phyloP scores from a whole-genome alignment of 1,284 basidiomycete genomes.

The Leccinum solheimii region DNA sequence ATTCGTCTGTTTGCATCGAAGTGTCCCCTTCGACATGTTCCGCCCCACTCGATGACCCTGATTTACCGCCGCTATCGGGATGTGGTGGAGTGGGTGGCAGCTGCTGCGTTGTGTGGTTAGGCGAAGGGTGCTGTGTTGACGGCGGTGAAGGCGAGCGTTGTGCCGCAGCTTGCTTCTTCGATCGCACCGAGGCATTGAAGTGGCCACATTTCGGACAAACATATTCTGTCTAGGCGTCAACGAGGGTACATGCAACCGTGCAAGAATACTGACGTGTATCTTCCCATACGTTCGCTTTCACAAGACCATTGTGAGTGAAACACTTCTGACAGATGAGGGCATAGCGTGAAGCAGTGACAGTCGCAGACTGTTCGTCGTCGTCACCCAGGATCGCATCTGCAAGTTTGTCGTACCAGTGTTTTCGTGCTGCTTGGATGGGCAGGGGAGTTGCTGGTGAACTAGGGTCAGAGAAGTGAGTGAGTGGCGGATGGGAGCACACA shows the following conservation, averaged over 20 bases:
- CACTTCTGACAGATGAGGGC: constrained; percentile 95
- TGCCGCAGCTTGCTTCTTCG: constrained; percentile 33
- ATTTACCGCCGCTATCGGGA: neutral
- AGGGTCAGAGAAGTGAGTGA: constrained; percentile 11
- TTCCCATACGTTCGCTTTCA: constrained; percentile 87
- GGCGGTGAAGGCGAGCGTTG: constrained; percentile 33
- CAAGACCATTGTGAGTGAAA: constrained; percentile 92
- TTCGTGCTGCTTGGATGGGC: constrained; percentile 59
- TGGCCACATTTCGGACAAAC: constrained; percentile 73
- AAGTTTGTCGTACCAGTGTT: constrained; percentile 87
- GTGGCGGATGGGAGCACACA: constrained; percentile 27
- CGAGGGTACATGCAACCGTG: neutral
- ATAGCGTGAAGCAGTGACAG: constrained; percentile 64
- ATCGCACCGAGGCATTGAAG: constrained; percentile 63
- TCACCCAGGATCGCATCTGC: constrained; percentile 87
- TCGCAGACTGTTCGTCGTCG: constrained; percentile 57
- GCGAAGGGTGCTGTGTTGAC: constrained; percentile 9
- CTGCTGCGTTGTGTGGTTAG: constrained; percentile 10
- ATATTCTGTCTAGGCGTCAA: constrained; percentile 53
- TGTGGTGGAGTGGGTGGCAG: constrained; percentile 1
- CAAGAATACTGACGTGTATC: constrained; percentile 73
- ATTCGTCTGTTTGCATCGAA: neutral
- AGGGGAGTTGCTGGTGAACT: constrained; percentile 38
- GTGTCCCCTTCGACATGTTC: constrained; percentile 8
- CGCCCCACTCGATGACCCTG: neutral